Percentiles rank a stretch among this genome's conserved stretches.
These are phyloP conservation scores for Didymella sp. DNA, from an alignment of 2,329 filamentous ascomycete genomes.

Conservation along the genomic window DNA sequence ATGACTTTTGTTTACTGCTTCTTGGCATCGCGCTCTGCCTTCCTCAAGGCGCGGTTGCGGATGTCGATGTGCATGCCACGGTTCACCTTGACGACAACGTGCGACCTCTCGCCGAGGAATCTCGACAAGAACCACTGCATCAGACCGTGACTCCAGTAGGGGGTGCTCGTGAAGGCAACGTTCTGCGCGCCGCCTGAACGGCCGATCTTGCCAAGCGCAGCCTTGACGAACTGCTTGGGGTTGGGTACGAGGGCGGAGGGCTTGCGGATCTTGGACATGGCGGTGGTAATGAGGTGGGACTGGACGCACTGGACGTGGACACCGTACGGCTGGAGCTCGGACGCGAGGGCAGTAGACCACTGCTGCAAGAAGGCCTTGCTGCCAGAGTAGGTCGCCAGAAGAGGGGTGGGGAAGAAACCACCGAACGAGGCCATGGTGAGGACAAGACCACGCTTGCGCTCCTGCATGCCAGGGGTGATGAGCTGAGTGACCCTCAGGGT, in stretches of 20 bases:
- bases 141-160: conserved; percentile 89
- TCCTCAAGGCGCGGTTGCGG: conserved; percentile 79
- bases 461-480: conserved; percentile 82
- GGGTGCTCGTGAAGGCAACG: conserved; percentile 84
- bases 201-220: conserved; percentile 81
- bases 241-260: conserved; percentile 79
- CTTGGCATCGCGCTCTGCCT: conserved; percentile 82
- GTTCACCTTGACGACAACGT: conserved; percentile 66
- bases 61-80: conserved; percentile 81
- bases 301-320: conserved; percentile 91
- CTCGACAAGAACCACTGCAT: conserved; percentile 81
- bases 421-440: conserved; percentile 98
- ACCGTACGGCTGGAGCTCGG: conserved; percentile 80
- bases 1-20: conserved; percentile 54
- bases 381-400: conserved; percentile 94
- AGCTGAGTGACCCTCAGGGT: conserved; percentile 89
- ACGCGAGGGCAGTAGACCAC: conserved; percentile 86
- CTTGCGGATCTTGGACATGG: conserved; percentile 95
- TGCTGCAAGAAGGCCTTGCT: conserved; percentile 98
- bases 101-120: conserved; percentile 65
- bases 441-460: conserved; percentile 85
- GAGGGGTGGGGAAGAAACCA: conserved; percentile 88
- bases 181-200: conserved; percentile 76
- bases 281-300: conserved; percentile 90
- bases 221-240: conserved; percentile 80